A percentile compares a stretch with the other conserved stretches of the same genome.
These are phyloP conservation scores for Mucor saturninus DNA, from an alignment of 371 early-diverging fungal species.

Conservation along the genomic window DNA sequence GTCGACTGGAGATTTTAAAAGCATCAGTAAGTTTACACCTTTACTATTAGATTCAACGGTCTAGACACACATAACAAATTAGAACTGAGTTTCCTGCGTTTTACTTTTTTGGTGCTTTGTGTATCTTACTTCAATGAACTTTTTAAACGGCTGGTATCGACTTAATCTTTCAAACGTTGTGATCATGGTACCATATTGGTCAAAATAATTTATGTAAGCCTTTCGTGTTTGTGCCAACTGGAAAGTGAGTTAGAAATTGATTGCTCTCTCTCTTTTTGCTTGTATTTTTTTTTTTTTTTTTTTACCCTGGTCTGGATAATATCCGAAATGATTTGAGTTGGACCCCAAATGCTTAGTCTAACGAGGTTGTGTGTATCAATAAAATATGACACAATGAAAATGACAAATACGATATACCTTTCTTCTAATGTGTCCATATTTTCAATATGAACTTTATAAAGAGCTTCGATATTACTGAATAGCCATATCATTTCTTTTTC, in stretches of 20 bases:
- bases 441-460: constrained; percentile 32
- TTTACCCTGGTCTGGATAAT: constrained; percentile 47
- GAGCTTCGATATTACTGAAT: constrained; percentile 45
- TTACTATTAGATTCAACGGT: constrained; percentile 7
- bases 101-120: not conserved
- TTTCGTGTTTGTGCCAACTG: constrained; percentile 32
- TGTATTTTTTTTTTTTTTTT: constrained; percentile 9
- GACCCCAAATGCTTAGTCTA: constrained; percentile 55
- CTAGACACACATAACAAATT: constrained; percentile 9
- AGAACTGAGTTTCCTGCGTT: constrained; percentile 7
- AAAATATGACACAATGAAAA: not conserved
- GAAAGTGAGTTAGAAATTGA: no score
- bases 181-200: constrained; percentile 37
- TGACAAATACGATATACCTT: constrained; percentile 30
- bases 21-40: constrained; percentile 28
- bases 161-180: constrained; percentile 46
- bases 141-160: constrained; percentile 48
- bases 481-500: constrained; percentile 47
- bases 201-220: constrained; percentile 38
- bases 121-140: constrained; percentile 43
- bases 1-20: constrained; percentile 39
- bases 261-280: not conserved
- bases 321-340: constrained; percentile 58
- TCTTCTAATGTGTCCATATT: constrained; percentile 34
- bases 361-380: not conserved